These are phyloP conservation scores for Nannizzia gypsea DNA, from an alignment of 2,329 filamentous ascomycete genomes.

Conservation along the genomic window DNA sequence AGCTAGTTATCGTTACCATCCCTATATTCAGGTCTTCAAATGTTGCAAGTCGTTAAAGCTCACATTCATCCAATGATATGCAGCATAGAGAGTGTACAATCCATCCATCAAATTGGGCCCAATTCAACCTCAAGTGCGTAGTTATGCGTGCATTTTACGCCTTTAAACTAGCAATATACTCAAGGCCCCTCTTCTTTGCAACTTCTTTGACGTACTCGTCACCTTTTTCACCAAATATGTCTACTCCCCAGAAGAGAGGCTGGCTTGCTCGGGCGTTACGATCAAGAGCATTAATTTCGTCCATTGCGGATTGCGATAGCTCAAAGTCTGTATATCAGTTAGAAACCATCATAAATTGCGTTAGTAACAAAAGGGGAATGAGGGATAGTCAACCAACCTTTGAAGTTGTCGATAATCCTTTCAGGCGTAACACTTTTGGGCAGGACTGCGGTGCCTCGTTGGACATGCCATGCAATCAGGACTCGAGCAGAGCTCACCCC, in stretches of 20 bases:
- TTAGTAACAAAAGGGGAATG: background rate
- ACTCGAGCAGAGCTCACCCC: conserved; percentile 46
- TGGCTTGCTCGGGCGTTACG: conserved; percentile 5
- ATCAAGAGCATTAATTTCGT: conserved; percentile 8
- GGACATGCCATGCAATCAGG: conserved; percentile 43
- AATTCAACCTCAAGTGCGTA: too few relatives aligned
- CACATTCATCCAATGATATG: too few relatives aligned
- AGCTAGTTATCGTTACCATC: too few relatives aligned
- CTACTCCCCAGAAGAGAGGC: conserved; percentile 9
- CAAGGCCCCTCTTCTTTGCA: conserved; percentile 5
- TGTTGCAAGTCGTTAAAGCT: too few relatives aligned
- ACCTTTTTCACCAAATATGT: conserved; percentile 11
- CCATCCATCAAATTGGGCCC: too few relatives aligned
- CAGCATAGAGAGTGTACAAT: too few relatives aligned
- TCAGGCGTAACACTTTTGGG: conserved; percentile 43
- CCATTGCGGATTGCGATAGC: conserved; percentile 7
- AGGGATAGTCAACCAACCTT: conserved; percentile 15
- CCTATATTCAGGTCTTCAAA: too few relatives aligned
- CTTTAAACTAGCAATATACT: conserved; percentile 4
- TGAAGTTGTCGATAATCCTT: conserved; percentile 38
- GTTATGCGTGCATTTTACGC: background rate
- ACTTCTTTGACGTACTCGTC: conserved; percentile 2
- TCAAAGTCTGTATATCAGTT: conserved; percentile 3
- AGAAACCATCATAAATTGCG: background rate
- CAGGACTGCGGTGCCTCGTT: conserved; percentile 42